These are phyloP conservation scores for Hirschfeldia incana DNA, from an alignment of 345 rosid genomes.

Conservation along the genomic window DNA sequence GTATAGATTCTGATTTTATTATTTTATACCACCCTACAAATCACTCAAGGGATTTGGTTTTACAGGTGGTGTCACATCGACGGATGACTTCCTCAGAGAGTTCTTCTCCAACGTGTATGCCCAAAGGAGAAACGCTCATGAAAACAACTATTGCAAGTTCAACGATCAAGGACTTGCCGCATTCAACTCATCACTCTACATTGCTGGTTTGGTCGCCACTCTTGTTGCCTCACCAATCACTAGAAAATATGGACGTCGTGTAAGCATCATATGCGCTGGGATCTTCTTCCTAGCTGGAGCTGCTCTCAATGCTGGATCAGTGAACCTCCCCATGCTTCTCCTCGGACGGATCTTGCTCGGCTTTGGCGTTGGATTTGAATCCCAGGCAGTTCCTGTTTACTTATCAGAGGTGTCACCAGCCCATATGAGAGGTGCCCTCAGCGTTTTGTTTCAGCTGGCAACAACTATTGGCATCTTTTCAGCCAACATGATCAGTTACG, in stretches of 20 bases:
- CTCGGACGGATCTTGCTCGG: slow-evolving; percentile 82
- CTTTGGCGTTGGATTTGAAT: slow-evolving; percentile 81
- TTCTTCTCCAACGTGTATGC: slow-evolving; percentile 61
- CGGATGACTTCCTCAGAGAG: slow-evolving; percentile 63
- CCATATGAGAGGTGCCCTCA: slow-evolving; percentile 79
- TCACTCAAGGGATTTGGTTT: background rate
- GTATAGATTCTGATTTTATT: too few species aligned
- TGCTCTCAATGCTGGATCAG: slow-evolving; percentile 57
- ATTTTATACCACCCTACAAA: background rate
- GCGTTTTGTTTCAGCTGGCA: slow-evolving; percentile 82
- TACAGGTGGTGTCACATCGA: slow-evolving; percentile 70
- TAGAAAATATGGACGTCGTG: slow-evolving; percentile 65
- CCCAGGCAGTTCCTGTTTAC: slow-evolving; percentile 77
- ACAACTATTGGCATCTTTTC: slow-evolving; percentile 75
- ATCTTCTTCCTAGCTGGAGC: slow-evolving; percentile 69
- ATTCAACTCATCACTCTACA: slow-evolving; percentile 74
- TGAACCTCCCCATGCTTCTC: slow-evolving; percentile 67
- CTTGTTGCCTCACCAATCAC: slow-evolving; percentile 74
- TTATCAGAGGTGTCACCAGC: slow-evolving; percentile 90
- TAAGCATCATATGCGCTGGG: slow-evolving; percentile 75
- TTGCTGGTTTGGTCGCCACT: slow-evolving; percentile 77
- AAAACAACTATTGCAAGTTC: slow-evolving; percentile 87
- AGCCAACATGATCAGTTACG: slow-evolving; percentile 83
- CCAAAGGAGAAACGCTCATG: slow-evolving; percentile 61
- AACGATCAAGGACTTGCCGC: slow-evolving; percentile 69